These are phyloP conservation scores for Claviceps sp. DNA, from an alignment of 2,329 filamentous ascomycete genomes.

Conservation along the genomic window DNA sequence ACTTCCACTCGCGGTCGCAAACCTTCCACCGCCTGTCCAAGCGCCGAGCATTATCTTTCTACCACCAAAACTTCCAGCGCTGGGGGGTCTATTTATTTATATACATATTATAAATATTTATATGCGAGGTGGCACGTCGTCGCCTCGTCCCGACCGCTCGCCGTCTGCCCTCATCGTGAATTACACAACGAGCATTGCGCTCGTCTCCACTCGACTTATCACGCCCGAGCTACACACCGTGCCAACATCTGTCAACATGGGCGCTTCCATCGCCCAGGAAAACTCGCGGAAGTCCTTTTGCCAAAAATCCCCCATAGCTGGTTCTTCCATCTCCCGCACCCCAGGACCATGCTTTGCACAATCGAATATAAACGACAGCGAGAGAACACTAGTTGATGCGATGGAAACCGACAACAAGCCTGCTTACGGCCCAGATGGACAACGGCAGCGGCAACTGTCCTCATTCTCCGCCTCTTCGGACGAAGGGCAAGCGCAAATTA, in stretches of 20 bases:
- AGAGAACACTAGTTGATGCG: constrained; percentile 2
- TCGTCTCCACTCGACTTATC: no score
- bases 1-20: background rate
- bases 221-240: background rate
- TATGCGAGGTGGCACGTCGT: no score
- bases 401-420: background rate
- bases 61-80: background rate
- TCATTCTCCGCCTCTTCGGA: background rate
- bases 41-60: background rate
- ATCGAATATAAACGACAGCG: constrained; percentile 5
- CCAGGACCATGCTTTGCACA: background rate
- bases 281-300: background rate
- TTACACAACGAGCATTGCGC: background rate
- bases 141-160: background rate
- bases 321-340: background rate
- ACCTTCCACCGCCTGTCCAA: background rate
- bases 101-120: no score
- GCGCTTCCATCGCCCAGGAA: background rate
- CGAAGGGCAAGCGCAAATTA: background rate
- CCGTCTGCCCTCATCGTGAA: background rate
- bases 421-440: background rate
- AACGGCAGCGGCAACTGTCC: background rate
- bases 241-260: constrained; percentile 3
- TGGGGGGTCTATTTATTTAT: background rate
- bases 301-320: background rate